These are phyloP conservation scores for Platismatia glauca DNA, from an alignment of 495 filamentous ascomycete species.

Conservation along the genomic window DNA sequence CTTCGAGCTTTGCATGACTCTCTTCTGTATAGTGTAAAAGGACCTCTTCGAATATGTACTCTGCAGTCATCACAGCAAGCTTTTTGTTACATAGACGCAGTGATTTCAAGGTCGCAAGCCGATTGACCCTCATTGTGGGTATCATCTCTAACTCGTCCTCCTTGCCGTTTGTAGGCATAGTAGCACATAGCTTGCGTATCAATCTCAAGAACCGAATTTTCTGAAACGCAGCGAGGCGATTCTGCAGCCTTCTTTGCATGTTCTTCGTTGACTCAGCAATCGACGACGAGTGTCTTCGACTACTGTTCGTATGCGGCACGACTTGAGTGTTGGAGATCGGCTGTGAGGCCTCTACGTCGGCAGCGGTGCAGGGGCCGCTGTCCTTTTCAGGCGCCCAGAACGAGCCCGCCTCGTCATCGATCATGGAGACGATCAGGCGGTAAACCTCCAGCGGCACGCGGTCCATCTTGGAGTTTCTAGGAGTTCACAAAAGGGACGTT, in stretches of 20 bases:
- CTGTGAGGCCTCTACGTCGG: too few relatives aligned
- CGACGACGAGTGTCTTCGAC: too few relatives aligned
- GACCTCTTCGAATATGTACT: background rate
- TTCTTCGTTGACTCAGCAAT: too few relatives aligned
- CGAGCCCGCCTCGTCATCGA: background rate
- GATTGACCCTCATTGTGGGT: background rate
- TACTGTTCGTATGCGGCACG: too few relatives aligned
- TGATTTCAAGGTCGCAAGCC: background rate
- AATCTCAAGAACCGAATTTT: too few relatives aligned
- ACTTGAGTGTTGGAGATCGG: too few relatives aligned
- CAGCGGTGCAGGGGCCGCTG: too few relatives aligned
- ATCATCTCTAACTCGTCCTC: background rate
- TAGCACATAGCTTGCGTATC: too few relatives aligned
- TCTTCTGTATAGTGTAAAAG: background rate
- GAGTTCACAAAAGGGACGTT: background rate
- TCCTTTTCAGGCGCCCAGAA: too few relatives aligned
- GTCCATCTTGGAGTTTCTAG: background rate
- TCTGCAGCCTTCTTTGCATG: too few relatives aligned
- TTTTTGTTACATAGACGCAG: background rate
- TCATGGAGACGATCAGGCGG: background rate
- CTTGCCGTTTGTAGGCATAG: too few relatives aligned
- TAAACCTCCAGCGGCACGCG: background rate
- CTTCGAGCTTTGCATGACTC: background rate
- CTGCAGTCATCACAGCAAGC: background rate
- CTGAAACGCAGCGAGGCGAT: too few relatives aligned